phyloP scores from a whole-genome alignment of 495 filamentous ascomycete genomes.

The Ascodesmis nigricans region DNA sequence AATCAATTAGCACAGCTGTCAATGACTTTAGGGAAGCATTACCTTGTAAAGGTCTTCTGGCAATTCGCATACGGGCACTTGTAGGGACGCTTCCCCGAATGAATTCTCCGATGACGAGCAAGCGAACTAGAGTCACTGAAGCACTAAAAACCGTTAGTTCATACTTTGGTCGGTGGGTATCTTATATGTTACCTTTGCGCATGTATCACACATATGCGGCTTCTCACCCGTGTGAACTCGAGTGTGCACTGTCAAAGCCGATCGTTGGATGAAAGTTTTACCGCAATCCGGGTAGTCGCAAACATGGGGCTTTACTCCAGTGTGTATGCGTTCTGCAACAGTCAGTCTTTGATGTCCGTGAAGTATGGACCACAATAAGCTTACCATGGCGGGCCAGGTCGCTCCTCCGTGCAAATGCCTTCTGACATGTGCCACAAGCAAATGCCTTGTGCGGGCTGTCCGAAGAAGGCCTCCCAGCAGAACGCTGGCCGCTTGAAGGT shows the following conservation, averaged over 20 bases:
- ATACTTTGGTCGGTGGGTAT: too few species aligned
- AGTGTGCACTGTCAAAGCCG: conserved; percentile 86
- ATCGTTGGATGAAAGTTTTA: conserved; percentile 94
- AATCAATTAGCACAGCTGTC: conserved; percentile 6
- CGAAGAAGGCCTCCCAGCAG: too few species aligned
- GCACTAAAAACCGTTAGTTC: conserved; percentile 36
- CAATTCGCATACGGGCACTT: conserved; percentile 95
- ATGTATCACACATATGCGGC: conserved; percentile 91
- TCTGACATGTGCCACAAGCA: conserved; percentile 73
- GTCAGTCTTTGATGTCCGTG: background rate
- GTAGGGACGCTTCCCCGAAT: conserved; percentile 89
- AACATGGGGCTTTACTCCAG: conserved; percentile 71
- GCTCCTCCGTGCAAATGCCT: conserved; percentile 82
- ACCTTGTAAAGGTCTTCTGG: conserved; percentile 82
- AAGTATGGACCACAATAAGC: conserved; percentile 16
- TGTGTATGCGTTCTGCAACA: conserved; percentile 88
- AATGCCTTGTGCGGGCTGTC: too few species aligned
- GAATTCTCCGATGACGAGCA: conserved; percentile 80
- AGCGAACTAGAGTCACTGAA: conserved; percentile 96
- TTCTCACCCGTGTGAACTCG: conserved; percentile 96
- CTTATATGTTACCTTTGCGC: conserved; percentile 65
- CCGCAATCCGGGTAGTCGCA: conserved; percentile 77
- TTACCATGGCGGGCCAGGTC: conserved; percentile 88
- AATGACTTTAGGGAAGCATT: conserved; percentile 2
- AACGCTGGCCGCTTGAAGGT: too few species aligned